phyloP scores from a whole-genome alignment of 306 rosid genomes.

The Neltuma alba region DNA sequence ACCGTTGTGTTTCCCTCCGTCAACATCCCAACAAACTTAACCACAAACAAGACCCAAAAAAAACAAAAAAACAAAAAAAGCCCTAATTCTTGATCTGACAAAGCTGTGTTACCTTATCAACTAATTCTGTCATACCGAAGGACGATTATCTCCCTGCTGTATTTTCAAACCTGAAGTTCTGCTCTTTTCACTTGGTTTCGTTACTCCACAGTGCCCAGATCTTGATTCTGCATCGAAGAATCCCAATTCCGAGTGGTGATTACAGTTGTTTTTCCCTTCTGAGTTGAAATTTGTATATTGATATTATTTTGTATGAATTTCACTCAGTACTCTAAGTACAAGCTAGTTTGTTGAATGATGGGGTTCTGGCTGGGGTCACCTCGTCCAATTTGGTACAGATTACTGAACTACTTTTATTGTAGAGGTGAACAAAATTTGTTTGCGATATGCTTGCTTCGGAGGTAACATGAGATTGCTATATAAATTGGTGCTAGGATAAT shows the following conservation, averaged over 20 bases:
- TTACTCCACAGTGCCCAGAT: conserved; percentile 40
- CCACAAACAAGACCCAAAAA: conserved; percentile 1
- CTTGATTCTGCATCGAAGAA: conserved; percentile 36
- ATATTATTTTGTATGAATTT: conserved; percentile 25
- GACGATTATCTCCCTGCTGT: conserved; percentile 29
- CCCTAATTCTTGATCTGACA: conserved; percentile 58
- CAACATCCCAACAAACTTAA: conserved; percentile 29
- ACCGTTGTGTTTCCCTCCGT: conserved; percentile 55
- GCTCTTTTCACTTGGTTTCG: conserved; percentile 20
- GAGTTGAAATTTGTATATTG: conserved; percentile 20
- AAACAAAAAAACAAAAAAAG: too few species aligned
- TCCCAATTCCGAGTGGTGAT: conserved; percentile 39
- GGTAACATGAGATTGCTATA: conserved; percentile 5
- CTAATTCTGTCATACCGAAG: neutral
- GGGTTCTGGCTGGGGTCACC: conserved; percentile 7
- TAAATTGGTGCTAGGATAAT: conserved; percentile 18
- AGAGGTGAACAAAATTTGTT: conserved; percentile 15
- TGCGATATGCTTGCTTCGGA: conserved; percentile 22
- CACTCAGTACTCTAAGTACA: conserved; percentile 6
- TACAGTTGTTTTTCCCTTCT: conserved; percentile 24
- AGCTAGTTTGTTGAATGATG: conserved; percentile 2
- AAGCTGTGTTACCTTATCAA: conserved; percentile 32
- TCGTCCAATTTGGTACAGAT: conserved; percentile 6
- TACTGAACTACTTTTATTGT: conserved; percentile 20
- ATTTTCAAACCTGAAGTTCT: conserved; percentile 10